Evolutionary conservation across 768 basidiomycete genomes (phyloP).

Genomic region (Boletales sp.): DNA sequence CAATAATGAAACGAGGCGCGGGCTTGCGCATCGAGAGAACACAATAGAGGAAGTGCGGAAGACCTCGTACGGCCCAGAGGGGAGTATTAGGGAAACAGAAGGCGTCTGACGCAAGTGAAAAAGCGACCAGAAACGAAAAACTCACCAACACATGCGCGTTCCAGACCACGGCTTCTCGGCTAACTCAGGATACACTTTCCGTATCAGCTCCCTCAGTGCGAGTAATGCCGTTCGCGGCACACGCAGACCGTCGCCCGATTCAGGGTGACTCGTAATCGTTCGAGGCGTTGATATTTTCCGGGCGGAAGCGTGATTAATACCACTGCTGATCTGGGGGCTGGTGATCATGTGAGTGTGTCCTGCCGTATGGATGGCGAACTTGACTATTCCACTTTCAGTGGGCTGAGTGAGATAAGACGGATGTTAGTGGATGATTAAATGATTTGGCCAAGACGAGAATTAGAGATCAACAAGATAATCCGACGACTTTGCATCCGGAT

Average conservation of each 20-base stretch:
- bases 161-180: slow-evolving; percentile 64
- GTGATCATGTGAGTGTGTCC: slow-evolving; percentile 56
- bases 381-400: slow-evolving; percentile 64
- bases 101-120: neutral
- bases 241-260: slow-evolving; percentile 46
- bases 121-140: neutral
- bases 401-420: slow-evolving; percentile 42
- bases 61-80: neutral
- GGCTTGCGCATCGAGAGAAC: too few species aligned
- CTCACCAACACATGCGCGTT: slow-evolving; percentile 88
- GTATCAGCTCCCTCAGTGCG: slow-evolving; percentile 49
- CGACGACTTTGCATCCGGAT: neutral
- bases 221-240: slow-evolving; percentile 61
- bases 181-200: slow-evolving; percentile 70
- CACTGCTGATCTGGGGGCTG: neutral
- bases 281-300: slow-evolving; percentile 67
- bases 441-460: neutral
- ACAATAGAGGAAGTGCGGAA: too few species aligned
- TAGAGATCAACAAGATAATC: neutral
- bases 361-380: slow-evolving; percentile 71
- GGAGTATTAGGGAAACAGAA: neutral
- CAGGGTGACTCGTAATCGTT: slow-evolving; percentile 61
- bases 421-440: too few species aligned
- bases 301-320: slow-evolving; percentile 4
- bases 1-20: too few species aligned